phyloP scores from a whole-genome alignment of 768 basidiomycete genomes.

The Tylopilus felleus region DNA sequence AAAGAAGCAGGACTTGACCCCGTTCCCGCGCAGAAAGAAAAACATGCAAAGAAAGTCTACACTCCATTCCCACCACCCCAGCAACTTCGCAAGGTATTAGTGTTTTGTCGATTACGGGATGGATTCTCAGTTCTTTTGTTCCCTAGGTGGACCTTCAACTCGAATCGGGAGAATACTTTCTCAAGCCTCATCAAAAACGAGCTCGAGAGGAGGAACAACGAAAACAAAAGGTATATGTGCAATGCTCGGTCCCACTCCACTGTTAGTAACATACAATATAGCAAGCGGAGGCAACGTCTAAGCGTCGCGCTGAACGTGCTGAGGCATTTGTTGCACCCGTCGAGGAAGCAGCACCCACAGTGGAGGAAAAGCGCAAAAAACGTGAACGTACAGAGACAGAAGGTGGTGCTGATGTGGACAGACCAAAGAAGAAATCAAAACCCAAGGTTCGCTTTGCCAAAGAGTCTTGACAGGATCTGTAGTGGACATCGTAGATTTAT shows the following conservation, averaged over 20 bases:
- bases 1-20: conserved; percentile 61
- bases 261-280: conserved; percentile 28
- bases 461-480: conserved; percentile 3
- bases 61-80: conserved; percentile 99
- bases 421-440: conserved; percentile 40
- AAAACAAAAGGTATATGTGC: conserved; percentile 57
- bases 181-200: conserved; percentile 86
- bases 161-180: conserved; percentile 97
- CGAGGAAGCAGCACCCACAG: conserved; percentile 69
- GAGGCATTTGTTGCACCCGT: conserved; percentile 85
- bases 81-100: conserved; percentile 78
- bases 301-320: conserved; percentile 75
- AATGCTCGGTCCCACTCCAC: not conserved
- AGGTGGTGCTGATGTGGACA: conserved; percentile 34
- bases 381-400: conserved; percentile 44
- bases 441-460: conserved; percentile 20
- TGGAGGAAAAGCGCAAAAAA: conserved; percentile 72
- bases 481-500: not conserved
- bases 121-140: conserved; percentile 6
- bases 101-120: not conserved
- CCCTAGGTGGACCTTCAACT: conserved; percentile 84
- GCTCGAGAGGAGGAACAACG: conserved; percentile 65
- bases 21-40: conserved; percentile 38
- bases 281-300: conserved; percentile 76
- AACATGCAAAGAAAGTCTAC: conserved; percentile 82